Conservation (phyloP, 2,329 filamentous ascomycete species). For the Aspergillus terreus region DNA sequence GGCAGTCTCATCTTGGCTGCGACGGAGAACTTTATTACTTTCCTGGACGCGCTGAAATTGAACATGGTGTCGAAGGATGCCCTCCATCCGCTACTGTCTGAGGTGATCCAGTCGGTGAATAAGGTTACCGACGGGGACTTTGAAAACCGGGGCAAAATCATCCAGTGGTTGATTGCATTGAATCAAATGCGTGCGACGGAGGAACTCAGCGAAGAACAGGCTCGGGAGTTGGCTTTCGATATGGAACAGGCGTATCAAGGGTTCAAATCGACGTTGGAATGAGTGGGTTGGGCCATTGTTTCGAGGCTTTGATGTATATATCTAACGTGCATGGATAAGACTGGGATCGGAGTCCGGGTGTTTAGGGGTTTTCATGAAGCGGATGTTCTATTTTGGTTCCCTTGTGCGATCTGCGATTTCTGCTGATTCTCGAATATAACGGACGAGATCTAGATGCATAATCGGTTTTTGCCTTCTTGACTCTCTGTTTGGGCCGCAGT, state of each 20-base stretch:
- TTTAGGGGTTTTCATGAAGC: slow-evolving; percentile 7
- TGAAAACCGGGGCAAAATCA: slow-evolving; percentile 92
- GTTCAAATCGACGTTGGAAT: slow-evolving; percentile 76
- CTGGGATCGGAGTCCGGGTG: too few relatives aligned
- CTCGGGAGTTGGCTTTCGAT: slow-evolving; percentile 83
- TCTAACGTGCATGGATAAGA: background rate
- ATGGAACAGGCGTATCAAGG: slow-evolving; percentile 93
- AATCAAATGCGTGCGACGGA: slow-evolving; percentile 98
- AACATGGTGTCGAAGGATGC: slow-evolving; percentile 93
- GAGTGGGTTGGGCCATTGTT: slow-evolving; percentile 9
- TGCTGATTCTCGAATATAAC: too few relatives aligned
- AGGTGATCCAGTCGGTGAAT: slow-evolving; percentile 96
- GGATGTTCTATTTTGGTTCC: slow-evolving; percentile 1
- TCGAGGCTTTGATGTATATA: background rate
- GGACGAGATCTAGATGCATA: too few relatives aligned
- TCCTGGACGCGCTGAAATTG: slow-evolving; percentile 89
- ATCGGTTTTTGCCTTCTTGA: background rate
- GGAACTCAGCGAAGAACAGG: slow-evolving; percentile 81
- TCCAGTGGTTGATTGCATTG: slow-evolving; percentile 94
- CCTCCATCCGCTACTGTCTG: slow-evolving; percentile 88
- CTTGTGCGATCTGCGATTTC: background rate
- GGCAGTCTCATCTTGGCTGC: slow-evolving; percentile 75
- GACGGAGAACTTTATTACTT: slow-evolving; percentile 97
- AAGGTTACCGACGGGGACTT: slow-evolving; percentile 95
- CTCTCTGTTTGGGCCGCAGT: slow-evolving; percentile 13